Conservation (phyloP, 768 basidiomycete species). For the Coprinellus micaceus region DNA sequence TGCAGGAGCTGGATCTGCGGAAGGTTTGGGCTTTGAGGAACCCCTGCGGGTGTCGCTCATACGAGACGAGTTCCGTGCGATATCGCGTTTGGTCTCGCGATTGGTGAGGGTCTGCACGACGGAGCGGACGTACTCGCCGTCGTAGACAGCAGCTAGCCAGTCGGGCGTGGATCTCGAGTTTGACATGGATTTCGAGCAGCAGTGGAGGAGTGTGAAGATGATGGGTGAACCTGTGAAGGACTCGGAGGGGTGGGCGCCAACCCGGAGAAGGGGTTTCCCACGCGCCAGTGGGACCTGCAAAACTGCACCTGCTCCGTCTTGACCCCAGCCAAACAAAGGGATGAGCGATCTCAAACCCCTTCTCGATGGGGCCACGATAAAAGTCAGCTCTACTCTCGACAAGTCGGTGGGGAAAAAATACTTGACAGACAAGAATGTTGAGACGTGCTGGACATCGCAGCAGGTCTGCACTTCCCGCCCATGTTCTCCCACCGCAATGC, state of each 20-base stretch:
- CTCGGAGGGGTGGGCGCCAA: too few species aligned
- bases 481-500: not conserved
- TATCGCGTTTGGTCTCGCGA: slow-evolving; percentile 33
- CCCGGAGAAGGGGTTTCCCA: slow-evolving; percentile 7
- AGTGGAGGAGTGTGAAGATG: too few species aligned
- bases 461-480: slow-evolving; percentile 41
- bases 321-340: slow-evolving; percentile 9
- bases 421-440: slow-evolving; percentile 65
- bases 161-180: slow-evolving; percentile 18
- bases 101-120: slow-evolving; percentile 33
- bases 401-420: slow-evolving; percentile 69
- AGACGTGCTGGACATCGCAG: slow-evolving; percentile 84
- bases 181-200: too few species aligned
- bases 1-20: slow-evolving; percentile 16
- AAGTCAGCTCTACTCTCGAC: slow-evolving; percentile 79
- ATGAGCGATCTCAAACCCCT: slow-evolving; percentile 33
- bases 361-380: slow-evolving; percentile 29
- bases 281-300: not conserved
- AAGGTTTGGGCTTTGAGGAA: not conserved
- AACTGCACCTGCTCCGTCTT: not conserved
- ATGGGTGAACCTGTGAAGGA: too few species aligned
- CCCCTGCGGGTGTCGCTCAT: not conserved
- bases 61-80: slow-evolving; percentile 26
- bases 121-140: slow-evolving; percentile 17
- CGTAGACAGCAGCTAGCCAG: slow-evolving; percentile 28